phyloP scores from a whole-genome alignment of 176 grass and related monocot genomes.

The Phoenix roebelenii region DNA sequence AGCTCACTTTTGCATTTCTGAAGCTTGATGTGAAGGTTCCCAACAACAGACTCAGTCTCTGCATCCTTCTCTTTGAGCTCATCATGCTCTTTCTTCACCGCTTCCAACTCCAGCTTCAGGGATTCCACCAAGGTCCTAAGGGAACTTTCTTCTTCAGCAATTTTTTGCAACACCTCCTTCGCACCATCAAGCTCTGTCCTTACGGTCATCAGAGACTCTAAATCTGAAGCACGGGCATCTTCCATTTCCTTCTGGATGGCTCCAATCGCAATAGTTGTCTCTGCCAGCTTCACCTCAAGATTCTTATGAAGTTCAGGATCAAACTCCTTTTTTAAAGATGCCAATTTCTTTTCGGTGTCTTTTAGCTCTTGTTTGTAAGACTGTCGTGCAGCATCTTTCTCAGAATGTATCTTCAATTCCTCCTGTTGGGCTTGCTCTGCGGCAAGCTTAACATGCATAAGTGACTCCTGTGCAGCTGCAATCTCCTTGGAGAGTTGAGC shows the following conservation, averaged over 20 bases:
- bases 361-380: slow-evolving; percentile 64
- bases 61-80: slow-evolving; percentile 82
- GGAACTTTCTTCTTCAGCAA: slow-evolving; percentile 61
- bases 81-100: slow-evolving; percentile 61
- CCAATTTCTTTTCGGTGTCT: slow-evolving; percentile 67
- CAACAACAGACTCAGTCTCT: slow-evolving; percentile 63
- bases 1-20: slow-evolving; percentile 92
- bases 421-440: slow-evolving; percentile 71
- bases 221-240: slow-evolving; percentile 49
- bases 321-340: slow-evolving; percentile 62
- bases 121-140: slow-evolving; percentile 60
- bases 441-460: slow-evolving; percentile 69
- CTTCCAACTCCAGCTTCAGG: slow-evolving; percentile 61
- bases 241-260: slow-evolving; percentile 73
- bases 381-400: slow-evolving; percentile 62
- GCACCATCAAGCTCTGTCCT: slow-evolving; percentile 76
- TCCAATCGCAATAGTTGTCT: slow-evolving; percentile 59
- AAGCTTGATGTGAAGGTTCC: slow-evolving; percentile 72
- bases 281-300: slow-evolving; percentile 55
- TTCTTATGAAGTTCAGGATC: slow-evolving; percentile 48
- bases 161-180: slow-evolving; percentile 74
- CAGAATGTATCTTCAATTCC: slow-evolving; percentile 53
- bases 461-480: slow-evolving; percentile 52
- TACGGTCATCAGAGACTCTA: slow-evolving; percentile 49
- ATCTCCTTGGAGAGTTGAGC: slow-evolving; percentile 59